These are phyloP conservation scores for Flaveria bidentis DNA, from an alignment of 129 eudicot genomes.

Conservation along the genomic window DNA sequence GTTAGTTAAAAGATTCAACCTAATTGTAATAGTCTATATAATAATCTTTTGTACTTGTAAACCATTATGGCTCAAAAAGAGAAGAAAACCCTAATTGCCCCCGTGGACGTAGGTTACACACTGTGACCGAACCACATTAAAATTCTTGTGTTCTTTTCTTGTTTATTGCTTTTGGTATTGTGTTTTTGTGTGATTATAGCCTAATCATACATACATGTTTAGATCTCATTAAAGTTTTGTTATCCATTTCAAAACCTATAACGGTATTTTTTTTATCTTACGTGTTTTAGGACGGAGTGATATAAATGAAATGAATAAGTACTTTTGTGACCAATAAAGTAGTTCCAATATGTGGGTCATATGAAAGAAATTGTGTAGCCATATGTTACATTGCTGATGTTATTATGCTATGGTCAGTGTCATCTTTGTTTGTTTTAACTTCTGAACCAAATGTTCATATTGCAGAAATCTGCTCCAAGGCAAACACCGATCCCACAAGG, in stretches of 20 bases:
- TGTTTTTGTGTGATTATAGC: too few relatives aligned
- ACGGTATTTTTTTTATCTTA: neutral
- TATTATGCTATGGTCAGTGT: neutral
- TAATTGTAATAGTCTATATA: too few relatives aligned
- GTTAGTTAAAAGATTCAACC: too few relatives aligned
- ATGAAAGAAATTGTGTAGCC: neutral
- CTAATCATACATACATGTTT: neutral
- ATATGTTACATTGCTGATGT: neutral
- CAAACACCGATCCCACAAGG: slow-evolving; percentile 69
- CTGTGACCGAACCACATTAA: too few relatives aligned
- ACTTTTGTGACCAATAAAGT: neutral
- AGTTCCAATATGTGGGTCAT: neutral
- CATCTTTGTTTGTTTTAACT: neutral
- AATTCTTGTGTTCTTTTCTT: too few relatives aligned
- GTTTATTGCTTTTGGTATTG: too few relatives aligned
- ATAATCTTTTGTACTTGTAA: too few relatives aligned
- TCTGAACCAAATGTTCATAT: slow-evolving; percentile 7
- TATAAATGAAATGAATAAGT: neutral
- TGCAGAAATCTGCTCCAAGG: slow-evolving; percentile 78
- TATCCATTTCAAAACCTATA: neutral
- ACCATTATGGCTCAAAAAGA: too few relatives aligned
- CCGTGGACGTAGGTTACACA: too few relatives aligned
- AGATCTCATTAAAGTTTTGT: neutral
- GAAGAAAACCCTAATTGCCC: too few relatives aligned
- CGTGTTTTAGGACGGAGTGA: neutral